Evolutionary conservation across 2,329 filamentous ascomycete genomes (phyloP).

Genomic region (Saccharata proteae): DNA sequence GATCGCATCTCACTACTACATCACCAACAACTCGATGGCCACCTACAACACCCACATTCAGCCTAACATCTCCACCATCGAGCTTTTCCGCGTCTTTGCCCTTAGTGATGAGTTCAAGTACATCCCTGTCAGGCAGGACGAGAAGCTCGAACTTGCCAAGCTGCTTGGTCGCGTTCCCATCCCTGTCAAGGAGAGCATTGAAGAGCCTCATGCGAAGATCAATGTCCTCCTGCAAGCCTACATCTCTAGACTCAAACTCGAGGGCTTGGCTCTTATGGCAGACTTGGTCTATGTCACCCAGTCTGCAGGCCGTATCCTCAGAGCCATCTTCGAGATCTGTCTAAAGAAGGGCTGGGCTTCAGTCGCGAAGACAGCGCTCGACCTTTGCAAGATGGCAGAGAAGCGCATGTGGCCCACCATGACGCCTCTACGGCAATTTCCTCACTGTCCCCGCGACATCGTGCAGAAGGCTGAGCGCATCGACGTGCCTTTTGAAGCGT

Average conservation of each 20-base stretch:
- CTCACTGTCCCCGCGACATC: conserved; percentile 69
- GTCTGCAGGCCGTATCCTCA: conserved; percentile 87
- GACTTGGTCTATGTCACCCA: conserved; percentile 98
- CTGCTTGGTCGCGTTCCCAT: conserved; percentile 82
- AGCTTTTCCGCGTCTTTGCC: conserved; percentile 92
- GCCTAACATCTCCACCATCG: conserved; percentile 82
- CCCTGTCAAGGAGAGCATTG: conserved; percentile 93
- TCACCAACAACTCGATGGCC: conserved; percentile 89
- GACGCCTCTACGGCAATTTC: conserved; percentile 88
- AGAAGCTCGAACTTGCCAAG: conserved; percentile 92
- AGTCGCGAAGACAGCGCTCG: conserved; percentile 82
- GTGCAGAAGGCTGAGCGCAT: conserved; percentile 88
- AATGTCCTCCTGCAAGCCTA: conserved; percentile 95
- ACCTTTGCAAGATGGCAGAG: conserved; percentile 98
- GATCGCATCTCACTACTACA: conserved; percentile 97
- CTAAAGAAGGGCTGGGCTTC: conserved; percentile 92
- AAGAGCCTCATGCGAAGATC: conserved; percentile 95
- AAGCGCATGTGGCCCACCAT: conserved; percentile 99
- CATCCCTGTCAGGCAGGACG: conserved; percentile 92
- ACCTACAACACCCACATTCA: conserved; percentile 95
- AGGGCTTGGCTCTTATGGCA: conserved; percentile 91
- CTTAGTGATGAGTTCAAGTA: conserved; percentile 98
- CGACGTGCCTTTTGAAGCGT: conserved; percentile 83
- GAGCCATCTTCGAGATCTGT: conserved; percentile 94
- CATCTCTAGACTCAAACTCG: conserved; percentile 86